Percentiles rank a stretch among this genome's conserved stretches.
phyloP scores from a whole-genome alignment of 1,284 basidiomycete species.

The Fistulina hepatica region DNA sequence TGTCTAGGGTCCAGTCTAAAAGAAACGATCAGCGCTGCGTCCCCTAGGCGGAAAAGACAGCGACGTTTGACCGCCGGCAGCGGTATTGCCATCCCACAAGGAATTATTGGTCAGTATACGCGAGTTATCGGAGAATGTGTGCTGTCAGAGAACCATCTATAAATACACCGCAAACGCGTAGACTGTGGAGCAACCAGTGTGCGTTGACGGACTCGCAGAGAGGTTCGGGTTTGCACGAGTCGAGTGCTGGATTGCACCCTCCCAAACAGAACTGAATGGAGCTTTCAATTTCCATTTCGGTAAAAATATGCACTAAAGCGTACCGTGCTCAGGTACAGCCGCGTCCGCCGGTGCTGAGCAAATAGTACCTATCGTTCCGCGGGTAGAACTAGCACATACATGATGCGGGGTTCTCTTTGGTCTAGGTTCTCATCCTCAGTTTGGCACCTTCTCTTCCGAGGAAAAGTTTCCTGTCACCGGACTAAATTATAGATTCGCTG shows the following conservation, averaged over 20 bases:
- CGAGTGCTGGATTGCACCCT: conserved; percentile 65
- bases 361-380: too few relatives aligned
- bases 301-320: too few relatives aligned
- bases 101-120: conserved; percentile 57
- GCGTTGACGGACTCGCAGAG: conserved; percentile 47
- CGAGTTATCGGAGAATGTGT: conserved; percentile 54
- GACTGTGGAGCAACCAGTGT: conserved; percentile 28
- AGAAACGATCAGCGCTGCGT: background rate
- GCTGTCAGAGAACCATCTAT: conserved; percentile 24
- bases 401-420: too few relatives aligned
- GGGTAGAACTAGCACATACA: too few relatives aligned
- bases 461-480: too few relatives aligned
- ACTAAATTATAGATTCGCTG: too few relatives aligned
- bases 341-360: too few relatives aligned
- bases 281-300: too few relatives aligned
- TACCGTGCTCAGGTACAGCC: too few relatives aligned
- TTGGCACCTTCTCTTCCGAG: too few relatives aligned
- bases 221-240: conserved; percentile 63
- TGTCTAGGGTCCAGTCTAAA: conserved; percentile 61
- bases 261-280: conserved; percentile 71
- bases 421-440: too few relatives aligned
- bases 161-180: background rate
- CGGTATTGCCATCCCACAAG: conserved; percentile 63
- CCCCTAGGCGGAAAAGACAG: background rate
- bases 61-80: conserved; percentile 35